These are phyloP conservation scores for Calonectria hawksworthii DNA, from an alignment of 2,329 filamentous ascomycete species.

Conservation along the genomic window DNA sequence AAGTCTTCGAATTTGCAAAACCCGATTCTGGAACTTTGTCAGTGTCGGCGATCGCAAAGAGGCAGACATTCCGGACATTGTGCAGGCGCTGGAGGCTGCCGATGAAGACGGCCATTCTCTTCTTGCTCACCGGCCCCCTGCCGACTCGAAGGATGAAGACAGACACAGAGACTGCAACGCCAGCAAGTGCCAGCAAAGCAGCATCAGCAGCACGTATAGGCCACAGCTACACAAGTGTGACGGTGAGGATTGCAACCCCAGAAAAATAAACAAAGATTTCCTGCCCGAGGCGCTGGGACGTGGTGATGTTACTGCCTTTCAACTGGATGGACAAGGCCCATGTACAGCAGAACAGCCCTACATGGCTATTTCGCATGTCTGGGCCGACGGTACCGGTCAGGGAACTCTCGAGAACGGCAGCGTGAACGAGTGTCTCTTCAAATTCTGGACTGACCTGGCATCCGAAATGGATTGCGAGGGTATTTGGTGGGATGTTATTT, in stretches of 20 bases:
- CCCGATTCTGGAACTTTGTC: background rate
- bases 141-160: background rate
- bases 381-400: background rate
- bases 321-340: background rate
- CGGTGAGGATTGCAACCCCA: background rate
- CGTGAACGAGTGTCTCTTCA: background rate
- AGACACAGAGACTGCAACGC: background rate
- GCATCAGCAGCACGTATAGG: background rate
- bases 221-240: background rate
- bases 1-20: background rate
- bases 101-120: too few species aligned
- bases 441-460: background rate
- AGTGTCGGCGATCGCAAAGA: background rate
- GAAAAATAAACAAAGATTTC: background rate
- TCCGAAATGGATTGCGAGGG: background rate
- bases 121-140: too few species aligned
- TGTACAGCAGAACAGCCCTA: background rate
- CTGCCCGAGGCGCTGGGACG: background rate
- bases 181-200: background rate
- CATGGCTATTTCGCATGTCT: background rate
- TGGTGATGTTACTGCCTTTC: background rate
- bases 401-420: background rate
- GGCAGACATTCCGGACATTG: background rate
- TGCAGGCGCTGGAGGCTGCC: background rate
- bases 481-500: background rate